Base-by-base conservation (phyloP, 2,329 filamentous ascomycete genomes). In the Beauveria pseudobassiana region DNA sequence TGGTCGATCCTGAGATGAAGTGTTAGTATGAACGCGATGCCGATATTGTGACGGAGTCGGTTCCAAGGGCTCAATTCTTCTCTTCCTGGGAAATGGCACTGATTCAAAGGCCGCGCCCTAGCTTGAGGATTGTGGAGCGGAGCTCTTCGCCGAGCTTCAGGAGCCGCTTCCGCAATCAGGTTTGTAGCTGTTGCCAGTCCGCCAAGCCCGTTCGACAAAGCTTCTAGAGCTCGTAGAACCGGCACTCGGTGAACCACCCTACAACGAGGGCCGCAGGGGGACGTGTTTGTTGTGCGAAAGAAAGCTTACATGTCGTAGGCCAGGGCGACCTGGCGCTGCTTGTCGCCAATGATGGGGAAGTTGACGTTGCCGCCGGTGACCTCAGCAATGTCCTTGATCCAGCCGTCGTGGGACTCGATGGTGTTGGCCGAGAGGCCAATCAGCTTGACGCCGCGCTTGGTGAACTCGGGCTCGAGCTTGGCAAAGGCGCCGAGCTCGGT, bases 401-500 rank as follows among this genome's bases (percentile, higher is more conserved):
- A 97, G 75, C 86, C 84, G 74, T 87, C 87, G 80, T 97, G 93
- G 67, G 87, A 90, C 70, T 86, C 82, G 66, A 96, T 82, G 69
- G 88, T 91, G 81, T 96, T 96, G 80, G 92, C 92, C 64, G 86
- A 88, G 68, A 97, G 83, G 54, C 93, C 93, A 70, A 96, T 93
- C 78, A 96, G 87, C 85, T 96, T 96, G 70, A 93, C 90, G 66
- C 86, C 87, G 65, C 92, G 87, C 81, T 90, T 91, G 71, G 86
- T 83, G 77, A 97, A 96, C 77, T 96, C 91, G 70, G 87, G 85
- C 80, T 91, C 87, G 65, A 96, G 83, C 78, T 93, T 95, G 69
- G 92, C 90, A 71, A 97, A 96, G 63, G 92, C 92, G 65, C 92
- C 93, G 65, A 97, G 88, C 80, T 97, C 93, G 60, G 92, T 97